Percentiles rank a stretch among this genome's conserved stretches.
phyloP scores from a whole-genome alignment of 2,329 filamentous ascomycete genomes.

The Rutstroemia sp. region DNA sequence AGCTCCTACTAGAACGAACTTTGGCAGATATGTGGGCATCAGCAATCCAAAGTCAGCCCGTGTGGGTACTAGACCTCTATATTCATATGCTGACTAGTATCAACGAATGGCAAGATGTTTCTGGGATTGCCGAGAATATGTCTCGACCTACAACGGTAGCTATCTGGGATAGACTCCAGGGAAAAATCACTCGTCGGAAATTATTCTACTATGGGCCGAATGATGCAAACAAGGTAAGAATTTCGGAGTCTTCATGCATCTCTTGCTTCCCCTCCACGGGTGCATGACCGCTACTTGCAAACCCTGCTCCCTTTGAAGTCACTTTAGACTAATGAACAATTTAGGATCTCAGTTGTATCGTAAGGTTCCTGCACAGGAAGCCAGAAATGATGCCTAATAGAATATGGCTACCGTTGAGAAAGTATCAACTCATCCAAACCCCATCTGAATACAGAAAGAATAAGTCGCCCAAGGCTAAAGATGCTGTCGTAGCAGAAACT shows the following conservation, averaged over 20 bases:
- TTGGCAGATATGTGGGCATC: constrained; percentile 15
- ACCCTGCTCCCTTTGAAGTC: too few species aligned
- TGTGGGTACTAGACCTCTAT: constrained; percentile 10
- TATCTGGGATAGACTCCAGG: constrained; percentile 17
- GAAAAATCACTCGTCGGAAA: background rate
- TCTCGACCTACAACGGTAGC: constrained; percentile 5
- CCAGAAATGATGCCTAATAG: background rate
- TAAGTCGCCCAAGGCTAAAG: too few species aligned
- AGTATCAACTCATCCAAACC: too few species aligned
- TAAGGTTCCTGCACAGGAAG: background rate
- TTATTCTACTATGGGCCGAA: constrained; percentile 12
- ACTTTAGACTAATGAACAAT: too few species aligned
- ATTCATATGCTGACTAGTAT: constrained; percentile 18
- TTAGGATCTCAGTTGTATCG: too few species aligned
- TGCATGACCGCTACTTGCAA: too few species aligned
- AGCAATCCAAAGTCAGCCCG: background rate
- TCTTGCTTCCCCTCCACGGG: background rate
- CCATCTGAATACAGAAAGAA: too few species aligned
- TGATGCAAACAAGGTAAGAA: constrained; percentile 5
- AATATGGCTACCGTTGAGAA: too few species aligned
- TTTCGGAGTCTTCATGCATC: background rate
- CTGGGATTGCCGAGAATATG: constrained; percentile 9
- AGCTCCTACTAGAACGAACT: background rate
- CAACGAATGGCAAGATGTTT: constrained; percentile 14
- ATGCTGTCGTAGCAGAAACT: background rate